Evolutionary conservation across 2,329 filamentous ascomycete species (phyloP).

Genomic region (Cytospora chrysosperma): DNA sequence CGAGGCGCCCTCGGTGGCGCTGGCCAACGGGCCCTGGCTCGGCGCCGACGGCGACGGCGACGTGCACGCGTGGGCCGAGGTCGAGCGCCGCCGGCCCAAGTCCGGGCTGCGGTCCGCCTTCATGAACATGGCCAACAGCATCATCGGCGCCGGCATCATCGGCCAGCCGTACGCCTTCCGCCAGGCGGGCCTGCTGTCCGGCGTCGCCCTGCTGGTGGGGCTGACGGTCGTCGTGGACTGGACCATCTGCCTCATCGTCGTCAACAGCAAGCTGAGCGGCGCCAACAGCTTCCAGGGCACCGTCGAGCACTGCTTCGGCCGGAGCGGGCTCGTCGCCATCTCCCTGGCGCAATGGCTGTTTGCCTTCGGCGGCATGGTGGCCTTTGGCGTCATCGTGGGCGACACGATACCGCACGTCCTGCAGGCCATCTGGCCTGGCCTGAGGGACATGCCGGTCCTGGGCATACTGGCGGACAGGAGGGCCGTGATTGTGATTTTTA

Average conservation of each 20-base stretch:
- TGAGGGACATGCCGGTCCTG: conserved; percentile 71
- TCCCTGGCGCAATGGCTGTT: conserved; percentile 93
- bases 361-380: conserved; percentile 98
- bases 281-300: conserved; percentile 94
- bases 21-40: conserved; percentile 56
- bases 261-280: conserved; percentile 95
- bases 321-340: conserved; percentile 83
- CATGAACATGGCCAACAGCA: conserved; percentile 99
- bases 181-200: conserved; percentile 83
- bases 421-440: conserved; percentile 73
- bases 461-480: conserved; percentile 79
- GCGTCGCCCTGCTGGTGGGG: conserved; percentile 71
- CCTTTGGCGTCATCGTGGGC: conserved; percentile 95
- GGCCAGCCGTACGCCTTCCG: conserved; percentile 94
- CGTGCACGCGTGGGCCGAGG: conserved; percentile 49
- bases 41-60: conserved; percentile 40
- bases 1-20: conserved; percentile 72
- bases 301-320: conserved; percentile 92
- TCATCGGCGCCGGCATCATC: conserved; percentile 77
- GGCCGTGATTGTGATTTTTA: conserved; percentile 84
- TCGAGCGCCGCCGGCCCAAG: conserved; percentile 67
- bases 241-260: conserved; percentile 95
- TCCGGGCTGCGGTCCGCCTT: conserved; percentile 85
- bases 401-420: conserved; percentile 94
- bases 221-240: conserved; percentile 89